phyloP scores from a whole-genome alignment of 2,329 filamentous ascomycete genomes.

The Epichloe hybrida region DNA sequence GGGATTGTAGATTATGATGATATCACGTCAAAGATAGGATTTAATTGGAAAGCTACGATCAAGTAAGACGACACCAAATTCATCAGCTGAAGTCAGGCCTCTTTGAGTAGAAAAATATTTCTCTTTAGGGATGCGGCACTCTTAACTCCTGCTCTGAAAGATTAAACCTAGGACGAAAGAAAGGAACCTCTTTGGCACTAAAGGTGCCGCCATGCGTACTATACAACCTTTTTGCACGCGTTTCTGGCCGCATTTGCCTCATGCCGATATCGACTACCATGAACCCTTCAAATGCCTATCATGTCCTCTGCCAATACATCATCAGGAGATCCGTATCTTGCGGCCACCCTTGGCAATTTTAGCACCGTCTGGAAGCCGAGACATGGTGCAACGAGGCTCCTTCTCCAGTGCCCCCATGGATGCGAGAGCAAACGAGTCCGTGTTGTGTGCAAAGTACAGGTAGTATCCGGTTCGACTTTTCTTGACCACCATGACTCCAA shows the following conservation, averaged over 20 bases:
- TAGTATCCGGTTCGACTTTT: conserved; percentile 63
- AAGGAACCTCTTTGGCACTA: not conserved
- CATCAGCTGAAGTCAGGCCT: not conserved
- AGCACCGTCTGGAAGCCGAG: conserved; percentile 46
- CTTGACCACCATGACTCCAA: conserved; percentile 84
- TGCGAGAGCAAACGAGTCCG: conserved; percentile 73
- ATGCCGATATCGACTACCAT: not conserved
- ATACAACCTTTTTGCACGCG: not conserved
- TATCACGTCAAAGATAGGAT: conserved; percentile 2
- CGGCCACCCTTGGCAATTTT: conserved; percentile 42
- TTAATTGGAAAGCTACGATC: not conserved
- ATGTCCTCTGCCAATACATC: not conserved
- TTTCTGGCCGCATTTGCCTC: not conserved
- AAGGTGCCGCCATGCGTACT: not conserved
- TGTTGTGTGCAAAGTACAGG: conserved; percentile 93
- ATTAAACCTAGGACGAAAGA: not conserved
- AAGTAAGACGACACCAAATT: not conserved
- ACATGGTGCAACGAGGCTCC: conserved; percentile 76
- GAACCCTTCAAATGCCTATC: not conserved
- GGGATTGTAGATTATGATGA: conserved; percentile 4
- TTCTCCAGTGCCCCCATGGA: conserved; percentile 74
- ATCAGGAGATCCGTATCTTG: conserved; percentile 27
- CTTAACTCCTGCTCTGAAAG: not conserved
- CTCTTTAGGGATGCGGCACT: not conserved
- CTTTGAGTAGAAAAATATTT: not conserved